phyloP scores from a whole-genome alignment of 345 rosid genomes.

The Mallotus nudiflorus region DNA sequence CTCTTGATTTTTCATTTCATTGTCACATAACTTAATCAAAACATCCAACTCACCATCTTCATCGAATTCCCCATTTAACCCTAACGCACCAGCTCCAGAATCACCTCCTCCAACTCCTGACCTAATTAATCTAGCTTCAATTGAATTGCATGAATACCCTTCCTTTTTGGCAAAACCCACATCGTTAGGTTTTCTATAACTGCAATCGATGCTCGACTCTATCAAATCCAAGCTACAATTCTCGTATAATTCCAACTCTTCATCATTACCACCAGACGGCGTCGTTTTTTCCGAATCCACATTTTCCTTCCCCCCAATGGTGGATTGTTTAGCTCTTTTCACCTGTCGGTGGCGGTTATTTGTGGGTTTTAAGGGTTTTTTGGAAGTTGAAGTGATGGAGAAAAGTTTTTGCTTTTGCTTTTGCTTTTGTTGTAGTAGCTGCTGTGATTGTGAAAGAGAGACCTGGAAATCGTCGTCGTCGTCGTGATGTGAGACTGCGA shows the following conservation, averaged over 20 bases:
- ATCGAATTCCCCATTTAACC: constrained; percentile 43
- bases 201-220: constrained; percentile 59
- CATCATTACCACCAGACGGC: constrained; percentile 13
- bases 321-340: constrained; percentile 37
- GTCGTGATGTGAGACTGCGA: neutral
- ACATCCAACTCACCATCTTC: constrained; percentile 48
- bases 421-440: too few species aligned
- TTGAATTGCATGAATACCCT: constrained; percentile 52
- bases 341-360: constrained; percentile 32
- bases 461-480: constrained; percentile 68
- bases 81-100: neutral
- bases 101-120: constrained; percentile 19
- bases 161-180: constrained; percentile 17
- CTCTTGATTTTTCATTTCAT: constrained; percentile 10
- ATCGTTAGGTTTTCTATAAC: neutral
- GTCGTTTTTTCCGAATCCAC: constrained; percentile 3
- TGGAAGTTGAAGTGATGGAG: constrained; percentile 12
- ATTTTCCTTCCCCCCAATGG: constrained; percentile 54
- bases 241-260: too few species aligned
- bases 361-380: constrained; percentile 33
- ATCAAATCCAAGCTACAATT: constrained; percentile 64
- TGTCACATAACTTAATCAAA: constrained; percentile 58
- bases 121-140: constrained; percentile 57
- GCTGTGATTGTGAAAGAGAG: constrained; percentile 42
- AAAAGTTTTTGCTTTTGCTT: too few species aligned